Evolutionary conservation across 2,329 filamentous ascomycete species (phyloP), one percentile per base, ranked within the genome.

Genomic region (Polytolypa hystricis): DNA sequence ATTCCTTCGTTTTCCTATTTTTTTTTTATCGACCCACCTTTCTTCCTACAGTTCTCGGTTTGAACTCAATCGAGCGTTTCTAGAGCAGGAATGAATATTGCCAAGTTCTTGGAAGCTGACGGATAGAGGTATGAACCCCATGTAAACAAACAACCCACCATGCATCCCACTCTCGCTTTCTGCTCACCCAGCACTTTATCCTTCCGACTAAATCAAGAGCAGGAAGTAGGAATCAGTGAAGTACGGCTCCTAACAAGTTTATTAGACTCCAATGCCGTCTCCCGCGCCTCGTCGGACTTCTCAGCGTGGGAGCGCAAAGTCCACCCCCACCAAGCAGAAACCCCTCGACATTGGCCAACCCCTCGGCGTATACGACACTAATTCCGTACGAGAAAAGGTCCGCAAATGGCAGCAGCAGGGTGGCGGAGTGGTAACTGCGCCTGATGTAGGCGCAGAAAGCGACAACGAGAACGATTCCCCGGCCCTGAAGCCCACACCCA

Each of bases 341-440:
- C 66, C 60, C 51, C 65, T 60, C 48, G 67, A 69, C 47, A 64
- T 62, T 31, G 61, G 57, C 10, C 51, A 52, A 14, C 71, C 70
- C 35, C 65, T 77, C 46, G 73, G 73, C 71, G 35, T 69, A 60
- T 54, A 76, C 65, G 58, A 67, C 75, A 47, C 77, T 65, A 60
- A 73, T 65, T 51, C 81, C n/a, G 81, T 93, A 32, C 74, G 74
- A 43, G 81, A 84, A 47, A 78, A 86, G 50, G 83, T 94, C 36
- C 80, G 79, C 48, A 73, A 79, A 59, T 94, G 86, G 86, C 85
- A 94, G 58, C 80, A 80, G 52, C 69, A 79, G 47, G 84, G 81
- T 51, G 81, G 79, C 21, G 71, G 73, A 4, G 79, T 78, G 17
- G 71, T 80, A 3, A 60, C 60, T 2, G 69, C 77, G 19, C 76